Base-by-base conservation (phyloP, 768 basidiomycete genomes). In the Pisolithus orientalis region DNA sequence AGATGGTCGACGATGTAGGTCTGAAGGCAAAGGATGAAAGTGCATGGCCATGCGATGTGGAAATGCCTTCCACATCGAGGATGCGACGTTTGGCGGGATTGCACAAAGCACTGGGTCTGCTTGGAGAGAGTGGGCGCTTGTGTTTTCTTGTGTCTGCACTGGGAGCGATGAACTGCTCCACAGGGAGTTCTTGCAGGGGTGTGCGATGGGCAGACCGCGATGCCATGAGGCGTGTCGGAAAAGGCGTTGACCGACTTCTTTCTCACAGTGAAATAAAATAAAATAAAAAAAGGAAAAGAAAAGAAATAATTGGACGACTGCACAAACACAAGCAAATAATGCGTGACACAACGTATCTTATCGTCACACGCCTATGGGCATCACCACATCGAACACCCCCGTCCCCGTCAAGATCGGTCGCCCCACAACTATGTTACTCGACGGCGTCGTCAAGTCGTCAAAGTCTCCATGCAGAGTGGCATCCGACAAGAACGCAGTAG, bases 401-500 rank as follows among this genome's bases (percentile, higher is more conserved):
- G 95, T 98, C n/a, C 95, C 95, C n/a, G 86, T 91, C 48, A 76
- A 72, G 64, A 82, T 90, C 8, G 93, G 90, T 56, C 86, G 79
- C 40, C 95, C 95, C 53, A 96, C 59, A 31, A 97, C 94, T 66
- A 99, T 87, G 65, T 84, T 91, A 1, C 92, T 88, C 5, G 94
- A 94, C 2, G 95, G 95, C 21, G 87, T 87, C 17, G 83, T 80
- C 58, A 97, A 75, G 63, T 94, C 87, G 66, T 98, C 95, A 70
- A 90, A 97, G 72, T 98, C 96, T 25, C 96, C 96, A 65, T 86
- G 84, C 44, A 99, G 73, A 0, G 94, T 91, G 17, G 96, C 95
- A 53, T 99, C 92, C 4, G 94, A 90, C 59, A 99, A 69, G 77
- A 99, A 96, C 1, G 85, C 77, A 1, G 87, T 90, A 0, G 95